Conservation (phyloP, 1,284 basidiomycete genomes). For the Heliocybe sulcata region DNA sequence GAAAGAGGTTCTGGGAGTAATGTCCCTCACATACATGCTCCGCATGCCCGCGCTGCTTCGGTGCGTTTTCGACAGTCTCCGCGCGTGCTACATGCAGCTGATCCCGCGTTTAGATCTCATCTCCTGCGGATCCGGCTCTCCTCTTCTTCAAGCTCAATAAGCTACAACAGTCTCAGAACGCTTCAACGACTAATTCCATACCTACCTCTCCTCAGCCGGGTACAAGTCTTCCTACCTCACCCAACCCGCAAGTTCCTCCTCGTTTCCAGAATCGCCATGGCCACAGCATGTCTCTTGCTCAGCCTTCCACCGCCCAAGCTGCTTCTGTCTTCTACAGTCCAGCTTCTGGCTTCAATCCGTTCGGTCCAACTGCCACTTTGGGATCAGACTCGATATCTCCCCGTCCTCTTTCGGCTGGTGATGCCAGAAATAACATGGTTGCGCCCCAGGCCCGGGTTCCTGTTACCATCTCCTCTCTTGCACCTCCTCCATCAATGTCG, state of each 20-base stretch:
- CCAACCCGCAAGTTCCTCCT: slow-evolving; percentile 32
- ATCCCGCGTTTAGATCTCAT: slow-evolving; percentile 58
- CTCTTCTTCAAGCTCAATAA: slow-evolving; percentile 77
- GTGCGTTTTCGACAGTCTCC: slow-evolving; percentile 35
- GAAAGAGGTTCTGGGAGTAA: slow-evolving; percentile 55
- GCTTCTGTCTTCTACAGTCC: slow-evolving; percentile 30
- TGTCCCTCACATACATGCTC: slow-evolving; percentile 54
- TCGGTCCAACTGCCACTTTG: slow-evolving; percentile 45
- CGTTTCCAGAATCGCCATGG: slow-evolving; percentile 52
- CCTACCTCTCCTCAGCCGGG: slow-evolving; percentile 58
- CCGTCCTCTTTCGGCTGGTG: slow-evolving; percentile 1
- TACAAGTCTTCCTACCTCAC: slow-evolving; percentile 44
- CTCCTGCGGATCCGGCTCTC: slow-evolving; percentile 74
- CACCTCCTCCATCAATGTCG: slow-evolving; percentile 34
- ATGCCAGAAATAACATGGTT: slow-evolving; percentile 11
- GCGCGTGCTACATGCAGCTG: slow-evolving; percentile 1
- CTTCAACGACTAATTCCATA: slow-evolving; percentile 43
- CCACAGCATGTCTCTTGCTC: slow-evolving; percentile 64
- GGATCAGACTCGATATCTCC: slow-evolving; percentile 38
- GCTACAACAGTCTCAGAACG: slow-evolving; percentile 63
- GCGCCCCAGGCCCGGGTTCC: slow-evolving; percentile 59
- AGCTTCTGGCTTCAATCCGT: slow-evolving; percentile 46
- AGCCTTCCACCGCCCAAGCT: slow-evolving; percentile 29
- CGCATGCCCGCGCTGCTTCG: slow-evolving; percentile 73
- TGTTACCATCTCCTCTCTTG: slow-evolving; percentile 36